Evolutionary conservation across 2,329 filamentous ascomycete genomes (phyloP).

Genomic region (Dactylellina parvicollis): DNA sequence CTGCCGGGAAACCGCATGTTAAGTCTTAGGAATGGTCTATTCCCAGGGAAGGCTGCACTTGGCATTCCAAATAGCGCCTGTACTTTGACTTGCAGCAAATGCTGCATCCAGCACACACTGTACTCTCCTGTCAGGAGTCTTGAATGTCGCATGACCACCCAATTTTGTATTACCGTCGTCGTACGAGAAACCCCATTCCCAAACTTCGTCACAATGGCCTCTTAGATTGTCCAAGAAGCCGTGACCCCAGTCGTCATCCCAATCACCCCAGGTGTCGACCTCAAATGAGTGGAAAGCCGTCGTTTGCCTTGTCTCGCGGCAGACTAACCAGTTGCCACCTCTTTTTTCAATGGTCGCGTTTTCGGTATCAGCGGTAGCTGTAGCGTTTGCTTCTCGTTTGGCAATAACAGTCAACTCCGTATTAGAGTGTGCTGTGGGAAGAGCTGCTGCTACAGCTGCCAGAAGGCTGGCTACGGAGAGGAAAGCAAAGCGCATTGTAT

Average conservation of each 20-base stretch:
- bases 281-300: neutral
- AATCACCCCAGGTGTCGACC: conserved; percentile 25
- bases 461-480: neutral
- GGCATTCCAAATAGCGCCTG: conserved; percentile 16
- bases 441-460: neutral
- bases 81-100: conserved; percentile 7
- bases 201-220: neutral
- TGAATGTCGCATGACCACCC: conserved; percentile 19
- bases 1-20: no score
- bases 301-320: neutral
- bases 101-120: conserved; percentile 21
- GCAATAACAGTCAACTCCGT: no score
- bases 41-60: no score
- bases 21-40: no score
- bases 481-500: no score
- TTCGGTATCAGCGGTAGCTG: neutral
- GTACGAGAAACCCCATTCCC: conserved; percentile 17
- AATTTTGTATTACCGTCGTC: conserved; percentile 2
- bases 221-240: conserved; percentile 1
- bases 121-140: neutral
- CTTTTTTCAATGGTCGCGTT: neutral
- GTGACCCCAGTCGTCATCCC: conserved; percentile 17
- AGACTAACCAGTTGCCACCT: conserved; percentile 1
- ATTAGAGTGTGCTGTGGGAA: neutral
- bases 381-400: neutral